Evolutionary conservation across 2,329 filamentous ascomycete genomes (phyloP).

Genomic region (Fusarium setosum): DNA sequence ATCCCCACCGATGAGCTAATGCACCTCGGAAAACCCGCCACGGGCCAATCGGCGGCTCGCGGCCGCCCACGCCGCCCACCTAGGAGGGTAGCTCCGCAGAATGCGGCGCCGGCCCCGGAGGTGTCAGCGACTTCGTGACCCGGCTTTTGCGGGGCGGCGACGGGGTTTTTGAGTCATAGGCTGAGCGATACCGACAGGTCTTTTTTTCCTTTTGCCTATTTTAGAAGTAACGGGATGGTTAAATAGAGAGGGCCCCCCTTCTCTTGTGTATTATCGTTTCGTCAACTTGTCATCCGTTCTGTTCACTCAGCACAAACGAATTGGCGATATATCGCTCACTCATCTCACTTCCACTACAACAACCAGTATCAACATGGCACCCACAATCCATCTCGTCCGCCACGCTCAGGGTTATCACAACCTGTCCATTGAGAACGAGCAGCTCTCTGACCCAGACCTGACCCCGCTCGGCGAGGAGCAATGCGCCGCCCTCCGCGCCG

Average conservation of each 20-base stretch:
- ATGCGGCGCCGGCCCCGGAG: conserved; percentile 37
- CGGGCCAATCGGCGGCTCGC: conserved; percentile 36
- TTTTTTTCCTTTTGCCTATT: neutral
- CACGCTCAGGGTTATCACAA: conserved; percentile 88
- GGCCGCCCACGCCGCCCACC: conserved; percentile 35
- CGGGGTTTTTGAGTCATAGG: conserved; percentile 33
- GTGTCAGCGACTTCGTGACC: conserved; percentile 1
- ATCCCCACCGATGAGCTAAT: conserved; percentile 16
- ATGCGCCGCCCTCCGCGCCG: conserved; percentile 70
- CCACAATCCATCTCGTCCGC: conserved; percentile 74
- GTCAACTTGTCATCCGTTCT: neutral
- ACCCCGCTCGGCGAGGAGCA: conserved; percentile 82
- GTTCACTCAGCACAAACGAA: neutral
- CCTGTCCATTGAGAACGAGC: conserved; percentile 74
- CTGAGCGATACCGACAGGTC: neutral
- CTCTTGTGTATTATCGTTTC: neutral
- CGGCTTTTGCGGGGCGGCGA: conserved; percentile 24
- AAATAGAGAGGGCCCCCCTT: conserved; percentile 1
- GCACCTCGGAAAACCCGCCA: conserved; percentile 6
- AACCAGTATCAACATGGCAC: conserved; percentile 53
- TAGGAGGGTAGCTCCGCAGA: conserved; percentile 33
- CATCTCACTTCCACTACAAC: neutral
- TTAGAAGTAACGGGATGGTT: neutral
- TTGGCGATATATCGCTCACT: conserved; percentile 6
- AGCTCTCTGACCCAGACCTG: conserved; percentile 80